Evolutionary conservation across 805 yeast genomes (phyloP), one percentile per base, ranked within the genome.

Genomic region (Priceomyces melissophilus): DNA sequence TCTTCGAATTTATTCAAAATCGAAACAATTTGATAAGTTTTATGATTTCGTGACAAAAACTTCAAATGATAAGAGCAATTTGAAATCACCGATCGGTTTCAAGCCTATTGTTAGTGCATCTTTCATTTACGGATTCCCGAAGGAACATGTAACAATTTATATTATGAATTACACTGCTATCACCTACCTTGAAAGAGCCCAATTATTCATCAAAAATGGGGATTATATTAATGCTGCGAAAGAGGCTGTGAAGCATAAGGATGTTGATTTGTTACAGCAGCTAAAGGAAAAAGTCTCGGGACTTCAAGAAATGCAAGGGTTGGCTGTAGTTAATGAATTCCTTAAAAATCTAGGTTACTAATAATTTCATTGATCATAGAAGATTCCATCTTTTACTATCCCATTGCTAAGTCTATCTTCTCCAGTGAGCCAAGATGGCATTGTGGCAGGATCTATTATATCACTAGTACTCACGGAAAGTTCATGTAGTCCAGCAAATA

Each of bases 351-450:
- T 63, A 30, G 67, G 67, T 3, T 57, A 58, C 40, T 58, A 46
- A 43, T 28, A 27, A 14, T 39, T 13, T 10, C 13, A 15, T 32
- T 38, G 23, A n/a, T 20, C 16, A 28, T 20, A 15, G 35, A 48
- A 45, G 35, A 32, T 39, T 2, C 58, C 59, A 38, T 60, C 49
- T 32, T 44, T 49, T 6, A 60, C 46, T 11, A 46, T 51, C 0
- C 89, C 89, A 29, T 75, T 65, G 31, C 63, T 61, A 1, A 60
- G 50, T 0, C 85, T 84, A 45, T 81, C 82, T 56, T 85, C 88
- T 2, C 95, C 95, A 3, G 90, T 79, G 26, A 87, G 58, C 90
- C 89, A 87, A 25, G 79, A 75, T 1, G 96, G 95, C 11, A 84
- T 61, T 0, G 49, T 65, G n/a, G 70, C 63, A 0, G 84, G 74